These are phyloP conservation scores for Suillus bovinus DNA, from an alignment of 768 basidiomycete species.

Conservation along the genomic window DNA sequence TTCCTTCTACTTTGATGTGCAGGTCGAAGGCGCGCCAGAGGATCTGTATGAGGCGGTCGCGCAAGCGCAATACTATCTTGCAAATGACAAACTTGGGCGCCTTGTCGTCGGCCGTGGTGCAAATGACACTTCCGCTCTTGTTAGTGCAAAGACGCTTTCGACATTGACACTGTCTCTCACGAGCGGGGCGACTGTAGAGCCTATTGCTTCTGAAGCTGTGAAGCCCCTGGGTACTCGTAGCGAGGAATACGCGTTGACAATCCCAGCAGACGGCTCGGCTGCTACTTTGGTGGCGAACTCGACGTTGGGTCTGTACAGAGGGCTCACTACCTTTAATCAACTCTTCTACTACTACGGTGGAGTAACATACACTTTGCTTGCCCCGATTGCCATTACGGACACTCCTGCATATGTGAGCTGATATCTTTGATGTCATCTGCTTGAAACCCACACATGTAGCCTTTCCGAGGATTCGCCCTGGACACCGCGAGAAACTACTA, in stretches of 20 bases:
- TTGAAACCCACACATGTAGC: conserved; percentile 18
- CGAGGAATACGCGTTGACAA: conserved; percentile 44
- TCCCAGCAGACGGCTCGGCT: conserved; percentile 37
- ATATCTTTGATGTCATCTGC: background rate
- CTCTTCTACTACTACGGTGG: conserved; percentile 45
- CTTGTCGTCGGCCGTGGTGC: conserved; percentile 43
- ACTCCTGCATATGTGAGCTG: conserved; percentile 46
- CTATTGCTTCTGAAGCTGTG: conserved; percentile 39
- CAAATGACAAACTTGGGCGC: conserved; percentile 38
- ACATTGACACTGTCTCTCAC: conserved; percentile 31
- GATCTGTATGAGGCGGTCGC: conserved; percentile 38
- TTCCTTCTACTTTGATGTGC: conserved; percentile 31
- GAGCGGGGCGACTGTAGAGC: conserved; percentile 14
- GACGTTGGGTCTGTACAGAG: conserved; percentile 51
- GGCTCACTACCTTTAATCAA: conserved; percentile 56
- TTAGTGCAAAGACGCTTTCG: conserved; percentile 24
- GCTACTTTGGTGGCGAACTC: conserved; percentile 45
- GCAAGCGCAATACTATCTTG: conserved; percentile 32
- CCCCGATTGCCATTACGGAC: conserved; percentile 45
- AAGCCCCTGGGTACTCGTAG: conserved; percentile 36
- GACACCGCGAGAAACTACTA: conserved; percentile 50
- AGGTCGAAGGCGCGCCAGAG: conserved; percentile 23
- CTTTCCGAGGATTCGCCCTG: conserved; percentile 43
- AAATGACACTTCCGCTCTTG: conserved; percentile 29
- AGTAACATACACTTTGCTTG: conserved; percentile 38